A percentile compares a stretch with the other conserved stretches of the same genome.
phyloP scores from a whole-genome alignment of 23 red algal species.

The Chondrus crispus region DNA sequence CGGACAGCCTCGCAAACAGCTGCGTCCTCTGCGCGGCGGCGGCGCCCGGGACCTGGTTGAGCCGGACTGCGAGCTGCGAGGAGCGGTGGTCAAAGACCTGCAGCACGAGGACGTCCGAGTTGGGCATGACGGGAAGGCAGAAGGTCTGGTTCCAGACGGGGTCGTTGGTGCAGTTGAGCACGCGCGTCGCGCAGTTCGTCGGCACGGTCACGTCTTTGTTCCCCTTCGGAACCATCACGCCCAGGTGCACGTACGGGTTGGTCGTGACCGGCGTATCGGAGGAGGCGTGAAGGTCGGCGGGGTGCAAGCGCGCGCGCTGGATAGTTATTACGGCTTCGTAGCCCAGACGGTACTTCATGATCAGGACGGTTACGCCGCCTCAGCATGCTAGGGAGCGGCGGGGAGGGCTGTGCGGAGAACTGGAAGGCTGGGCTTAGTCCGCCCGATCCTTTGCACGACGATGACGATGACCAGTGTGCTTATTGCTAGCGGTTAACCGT shows the following conservation, averaged over 20 bases:
- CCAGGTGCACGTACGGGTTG: constrained; percentile 19
- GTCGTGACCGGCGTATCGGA: neutral
- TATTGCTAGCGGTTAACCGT: too few species aligned
- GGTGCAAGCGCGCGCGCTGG: neutral
- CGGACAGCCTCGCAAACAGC: neutral
- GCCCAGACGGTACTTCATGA: constrained; percentile 15
- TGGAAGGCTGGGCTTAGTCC: neutral
- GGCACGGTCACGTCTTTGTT: neutral
- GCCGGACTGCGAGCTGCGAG: neutral
- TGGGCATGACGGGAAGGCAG: neutral
- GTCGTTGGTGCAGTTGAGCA: neutral
- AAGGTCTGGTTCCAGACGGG: constrained; percentile 24
- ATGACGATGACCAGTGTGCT: too few species aligned
- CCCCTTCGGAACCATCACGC: constrained; percentile 10
- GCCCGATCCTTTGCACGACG: too few species aligned
- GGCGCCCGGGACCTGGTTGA: neutral
- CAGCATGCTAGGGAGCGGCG: neutral
- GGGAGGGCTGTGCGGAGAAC: neutral
- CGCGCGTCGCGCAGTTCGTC: neutral
- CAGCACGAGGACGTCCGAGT: neutral
- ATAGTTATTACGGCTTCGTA: neutral
- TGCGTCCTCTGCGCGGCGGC: neutral
- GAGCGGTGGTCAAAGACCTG: neutral
- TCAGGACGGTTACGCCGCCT: neutral
- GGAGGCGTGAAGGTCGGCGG: neutral